Evolutionary conservation across 768 basidiomycete genomes (phyloP).

Genomic region (Leucogyrophana mollusca): DNA sequence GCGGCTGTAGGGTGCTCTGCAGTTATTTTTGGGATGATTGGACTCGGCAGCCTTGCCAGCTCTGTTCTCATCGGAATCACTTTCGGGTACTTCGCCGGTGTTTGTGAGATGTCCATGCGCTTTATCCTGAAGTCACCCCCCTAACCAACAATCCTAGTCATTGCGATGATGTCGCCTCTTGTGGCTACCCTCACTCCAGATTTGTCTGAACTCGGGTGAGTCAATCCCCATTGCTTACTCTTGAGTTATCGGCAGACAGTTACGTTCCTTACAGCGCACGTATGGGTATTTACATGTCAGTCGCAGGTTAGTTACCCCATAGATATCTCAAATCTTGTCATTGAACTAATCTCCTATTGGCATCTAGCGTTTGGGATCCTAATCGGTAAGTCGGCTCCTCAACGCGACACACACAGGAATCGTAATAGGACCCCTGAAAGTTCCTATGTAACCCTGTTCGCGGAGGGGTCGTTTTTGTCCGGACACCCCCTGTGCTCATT

Average conservation of each 20-base stretch:
- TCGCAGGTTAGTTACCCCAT: slow-evolving; percentile 4
- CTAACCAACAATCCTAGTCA: slow-evolving; percentile 21
- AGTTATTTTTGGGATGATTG: slow-evolving; percentile 45
- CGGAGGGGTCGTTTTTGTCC: no score
- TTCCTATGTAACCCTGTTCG: no score
- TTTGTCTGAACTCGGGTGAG: slow-evolving; percentile 52
- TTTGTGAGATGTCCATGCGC: slow-evolving; percentile 25
- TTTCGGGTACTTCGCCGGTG: slow-evolving; percentile 49
- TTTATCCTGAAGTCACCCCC: background rate
- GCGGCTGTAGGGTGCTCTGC: slow-evolving; percentile 30
- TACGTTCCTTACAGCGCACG: slow-evolving; percentile 17
- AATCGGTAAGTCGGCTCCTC: no score
- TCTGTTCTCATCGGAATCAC: slow-evolving; percentile 38
- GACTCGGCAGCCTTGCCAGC: slow-evolving; percentile 30
- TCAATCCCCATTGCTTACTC: background rate
- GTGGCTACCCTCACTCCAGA: slow-evolving; percentile 42
- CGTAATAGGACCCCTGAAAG: no score
- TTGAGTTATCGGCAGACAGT: slow-evolving; percentile 5
- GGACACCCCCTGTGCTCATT: no score
- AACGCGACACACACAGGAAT: no score
- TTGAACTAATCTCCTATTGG: no score
- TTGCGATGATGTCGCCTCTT: slow-evolving; percentile 40
- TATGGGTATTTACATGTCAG: slow-evolving; percentile 17
- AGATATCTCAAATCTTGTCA: no score
- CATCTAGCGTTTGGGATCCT: no score